Evolutionary conservation across 495 filamentous ascomycete species (phyloP).

Genomic region (Hamigera avellanea): DNA sequence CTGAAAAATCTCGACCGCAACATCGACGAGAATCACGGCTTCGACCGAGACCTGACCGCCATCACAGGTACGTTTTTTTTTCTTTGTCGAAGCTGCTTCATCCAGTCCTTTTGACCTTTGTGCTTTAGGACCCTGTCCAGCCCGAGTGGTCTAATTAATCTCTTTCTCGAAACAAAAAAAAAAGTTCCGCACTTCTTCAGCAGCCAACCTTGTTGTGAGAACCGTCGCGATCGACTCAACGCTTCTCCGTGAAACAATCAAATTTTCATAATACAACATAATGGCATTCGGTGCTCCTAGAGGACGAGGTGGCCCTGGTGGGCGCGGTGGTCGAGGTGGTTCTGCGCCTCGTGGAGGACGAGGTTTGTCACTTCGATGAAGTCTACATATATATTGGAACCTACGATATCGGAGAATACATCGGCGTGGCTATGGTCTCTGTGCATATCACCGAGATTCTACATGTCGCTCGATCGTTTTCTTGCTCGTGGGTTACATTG

Average conservation of each 20-base stretch:
- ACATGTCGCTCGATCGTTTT: background rate
- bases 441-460: slow-evolving; percentile 1
- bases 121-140: too few relatives aligned
- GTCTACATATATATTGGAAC: too few relatives aligned
- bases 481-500: too few relatives aligned
- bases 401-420: background rate
- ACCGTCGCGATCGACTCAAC: too few relatives aligned
- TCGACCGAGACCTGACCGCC: slow-evolving; percentile 18
- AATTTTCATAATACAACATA: slow-evolving; percentile 8
- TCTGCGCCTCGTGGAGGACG: slow-evolving; percentile 10
- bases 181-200: too few relatives aligned
- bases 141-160: too few relatives aligned
- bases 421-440: slow-evolving; percentile 1
- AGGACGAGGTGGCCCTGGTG: slow-evolving; percentile 22
- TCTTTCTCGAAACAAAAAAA: too few relatives aligned
- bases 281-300: slow-evolving; percentile 32
- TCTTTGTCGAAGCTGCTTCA: background rate
- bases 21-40: slow-evolving; percentile 32
- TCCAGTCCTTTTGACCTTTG: background rate
- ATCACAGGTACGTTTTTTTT: too few relatives aligned
- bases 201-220: too few relatives aligned
- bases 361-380: slow-evolving; percentile 12
- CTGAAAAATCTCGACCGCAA: slow-evolving; percentile 31
- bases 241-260: too few relatives aligned
- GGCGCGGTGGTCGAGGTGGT: slow-evolving; percentile 16